A percentile compares a stretch with the other conserved stretches of the same genome.
phyloP scores from a whole-genome alignment of 768 basidiomycete genomes.

The Termitomyces sp. region DNA sequence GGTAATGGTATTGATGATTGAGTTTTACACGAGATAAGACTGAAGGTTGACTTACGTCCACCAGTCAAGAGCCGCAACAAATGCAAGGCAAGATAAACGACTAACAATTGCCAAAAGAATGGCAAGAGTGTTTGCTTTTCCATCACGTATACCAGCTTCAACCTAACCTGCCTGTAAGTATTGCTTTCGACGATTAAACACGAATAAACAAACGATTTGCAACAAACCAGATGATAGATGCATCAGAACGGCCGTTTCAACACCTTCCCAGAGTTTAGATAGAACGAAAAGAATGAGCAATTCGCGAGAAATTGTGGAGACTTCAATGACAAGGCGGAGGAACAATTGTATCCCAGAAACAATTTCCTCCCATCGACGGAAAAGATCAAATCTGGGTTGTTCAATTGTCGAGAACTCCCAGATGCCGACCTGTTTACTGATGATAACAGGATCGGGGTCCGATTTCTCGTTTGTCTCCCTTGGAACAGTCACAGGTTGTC shows the following conservation, averaged over 20 bases:
- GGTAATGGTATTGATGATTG: not conserved
- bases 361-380: constrained; percentile 3
- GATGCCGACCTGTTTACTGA: constrained; percentile 17
- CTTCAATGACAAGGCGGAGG: constrained; percentile 15
- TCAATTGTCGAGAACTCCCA: constrained; percentile 13
- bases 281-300: constrained; percentile 18
- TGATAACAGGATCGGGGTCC: not conserved
- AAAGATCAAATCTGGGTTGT: constrained; percentile 2
- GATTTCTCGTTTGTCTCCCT: not conserved
- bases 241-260: constrained; percentile 20
- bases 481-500: not conserved
- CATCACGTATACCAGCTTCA: constrained; percentile 15
- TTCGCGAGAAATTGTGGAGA: constrained; percentile 15
- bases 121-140: constrained; percentile 11
- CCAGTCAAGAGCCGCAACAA: constrained; percentile 17
- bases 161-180: constrained; percentile 9
- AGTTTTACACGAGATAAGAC: too few species aligned
- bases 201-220: constrained; percentile 11
- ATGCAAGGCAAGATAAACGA: constrained; percentile 13
- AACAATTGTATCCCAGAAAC: constrained; percentile 14
- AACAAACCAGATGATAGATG: constrained; percentile 19
- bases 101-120: constrained; percentile 14
- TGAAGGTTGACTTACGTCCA: constrained; percentile 14
- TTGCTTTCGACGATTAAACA: not conserved
- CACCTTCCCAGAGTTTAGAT: constrained; percentile 18